These are phyloP conservation scores for Papiliotrema laurentii DNA, from an alignment of 1,284 basidiomycete genomes.

Conservation along the genomic window DNA sequence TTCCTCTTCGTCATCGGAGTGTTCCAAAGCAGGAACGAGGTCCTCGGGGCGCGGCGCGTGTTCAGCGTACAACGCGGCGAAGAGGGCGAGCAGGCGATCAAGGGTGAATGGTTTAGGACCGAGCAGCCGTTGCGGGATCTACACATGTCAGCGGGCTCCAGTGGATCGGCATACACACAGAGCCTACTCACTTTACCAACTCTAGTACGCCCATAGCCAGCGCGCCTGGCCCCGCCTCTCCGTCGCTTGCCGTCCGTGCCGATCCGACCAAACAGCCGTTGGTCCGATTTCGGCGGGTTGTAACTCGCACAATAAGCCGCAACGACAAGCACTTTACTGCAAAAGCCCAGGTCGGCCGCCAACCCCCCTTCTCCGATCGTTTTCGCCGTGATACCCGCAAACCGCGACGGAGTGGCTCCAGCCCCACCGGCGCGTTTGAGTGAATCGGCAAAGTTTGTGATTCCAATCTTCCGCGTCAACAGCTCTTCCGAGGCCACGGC, in stretches of 20 bases:
- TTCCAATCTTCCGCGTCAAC: slow-evolving; percentile 26
- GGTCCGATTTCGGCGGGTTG: slow-evolving; percentile 75
- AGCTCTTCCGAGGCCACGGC: slow-evolving; percentile 36
- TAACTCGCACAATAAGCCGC: slow-evolving; percentile 80
- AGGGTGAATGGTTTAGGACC: slow-evolving; percentile 77
- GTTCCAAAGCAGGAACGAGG: slow-evolving; percentile 16
- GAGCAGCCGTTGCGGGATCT: slow-evolving; percentile 72
- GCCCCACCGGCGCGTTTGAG: slow-evolving; percentile 8
- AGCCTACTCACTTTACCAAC: slow-evolving; percentile 34
- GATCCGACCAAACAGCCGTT: slow-evolving; percentile 69
- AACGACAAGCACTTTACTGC: slow-evolving; percentile 71
- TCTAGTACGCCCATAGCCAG: slow-evolving; percentile 39
- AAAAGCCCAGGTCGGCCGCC: slow-evolving; percentile 51
- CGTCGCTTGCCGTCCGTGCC: slow-evolving; percentile 62
- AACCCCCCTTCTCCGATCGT: too few relatives aligned
- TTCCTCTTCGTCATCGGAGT: slow-evolving; percentile 13
- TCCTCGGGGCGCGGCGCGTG: slow-evolving; percentile 55
- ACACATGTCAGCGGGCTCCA: slow-evolving; percentile 7
- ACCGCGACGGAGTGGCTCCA: neutral
- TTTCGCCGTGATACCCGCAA: neutral
- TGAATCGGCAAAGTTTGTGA: slow-evolving; percentile 23
- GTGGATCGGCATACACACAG: too few relatives aligned
- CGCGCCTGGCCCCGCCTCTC: slow-evolving; percentile 51
- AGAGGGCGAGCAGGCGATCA: slow-evolving; percentile 76
- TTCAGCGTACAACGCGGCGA: slow-evolving; percentile 77